Evolutionary conservation across 1,284 basidiomycete species (phyloP).

Genomic region (Rhodotorula sp.): DNA sequence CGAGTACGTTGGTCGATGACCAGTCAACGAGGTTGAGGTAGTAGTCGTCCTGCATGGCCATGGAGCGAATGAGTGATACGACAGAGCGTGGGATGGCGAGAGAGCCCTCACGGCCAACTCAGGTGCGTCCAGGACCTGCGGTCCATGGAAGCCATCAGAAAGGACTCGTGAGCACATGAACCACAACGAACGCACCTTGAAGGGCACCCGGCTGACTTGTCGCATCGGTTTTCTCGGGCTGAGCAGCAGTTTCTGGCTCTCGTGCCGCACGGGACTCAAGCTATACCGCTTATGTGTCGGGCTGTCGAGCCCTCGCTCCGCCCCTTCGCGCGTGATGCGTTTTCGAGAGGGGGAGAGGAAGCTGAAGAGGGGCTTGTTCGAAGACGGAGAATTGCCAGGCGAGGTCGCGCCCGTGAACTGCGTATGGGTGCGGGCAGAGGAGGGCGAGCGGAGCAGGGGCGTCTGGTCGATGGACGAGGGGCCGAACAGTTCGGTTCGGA

Average conservation of each 20-base stretch:
- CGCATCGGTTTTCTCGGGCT: conserved; percentile 78
- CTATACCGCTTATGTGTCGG: conserved; percentile 81
- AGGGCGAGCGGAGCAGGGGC: conserved; percentile 36
- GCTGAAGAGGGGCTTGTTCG: conserved; percentile 54
- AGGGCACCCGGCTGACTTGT: conserved; percentile 89
- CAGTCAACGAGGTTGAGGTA: conserved; percentile 98
- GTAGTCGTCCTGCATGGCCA: conserved; percentile 72
- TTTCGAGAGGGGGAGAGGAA: conserved; percentile 53
- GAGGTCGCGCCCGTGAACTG: conserved; percentile 28
- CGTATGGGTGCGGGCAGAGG: conserved; percentile 37
- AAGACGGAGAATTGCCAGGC: conserved; percentile 37
- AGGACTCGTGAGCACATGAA: too few species aligned
- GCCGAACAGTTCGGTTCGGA: conserved; percentile 58
- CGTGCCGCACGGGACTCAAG: conserved; percentile 82
- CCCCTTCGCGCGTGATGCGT: conserved; percentile 33
- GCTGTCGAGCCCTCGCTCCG: conserved; percentile 53
- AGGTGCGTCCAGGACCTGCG: conserved; percentile 81
- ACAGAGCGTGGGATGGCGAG: neutral
- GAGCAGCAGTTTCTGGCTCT: conserved; percentile 79
- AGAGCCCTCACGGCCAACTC: conserved; percentile 65
- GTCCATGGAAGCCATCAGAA: too few species aligned
- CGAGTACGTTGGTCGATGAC: conserved; percentile 91
- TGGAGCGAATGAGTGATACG: too few species aligned
- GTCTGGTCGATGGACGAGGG: conserved; percentile 36
- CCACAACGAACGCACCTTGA: conserved; percentile 62